Evolutionary conservation across 1,284 basidiomycete species (phyloP), one percentile per base, ranked within the genome.

Genomic region (Phellopilus nigrolimitatus): DNA sequence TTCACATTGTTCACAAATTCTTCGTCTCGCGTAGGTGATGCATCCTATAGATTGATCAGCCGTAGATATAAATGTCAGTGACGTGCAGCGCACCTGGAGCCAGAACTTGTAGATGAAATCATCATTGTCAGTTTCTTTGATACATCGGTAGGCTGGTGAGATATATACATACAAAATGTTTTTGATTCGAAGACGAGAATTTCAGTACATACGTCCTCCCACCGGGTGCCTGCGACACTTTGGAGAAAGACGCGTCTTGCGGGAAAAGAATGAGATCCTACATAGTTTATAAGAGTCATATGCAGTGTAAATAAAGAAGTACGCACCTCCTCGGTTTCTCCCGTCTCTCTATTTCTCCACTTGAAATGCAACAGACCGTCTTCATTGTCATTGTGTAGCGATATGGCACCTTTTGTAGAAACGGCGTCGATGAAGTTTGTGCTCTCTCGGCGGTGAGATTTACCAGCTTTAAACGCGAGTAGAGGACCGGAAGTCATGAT

Each of bases 391-490:
- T 76, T 80, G 33, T 76, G 71, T 43, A 91, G 68, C 12, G 80
- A 65, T 57, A 91, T 72, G 9, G 84, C 81, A 50, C 88, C 88
- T 65, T 90, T 91, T 9, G 75, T 76, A 0, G 81, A 72, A 47
- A 70, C 70, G 0, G 85, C 73, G 49, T 87, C 85, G 13, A 91
- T 77, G 45, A 72, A 74, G 59, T 84, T 87, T 12, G 84, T 79
- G 27, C 70, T 75, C 44, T 76, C 77, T 45, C 83, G 73, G 51
- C 86, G 71, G 54, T 84, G 79, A 0, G 80, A 80, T 24, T 86
- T 76, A n/a, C 88, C 88, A 3, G 88, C 88, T 62, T 90, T 90
- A 72, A 90, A 88, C 12, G 83, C 84, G 42, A 89, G 76, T 19
- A 82, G 71, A n/a, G 72, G 65, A 21, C 44, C 43, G 13, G 51